These are phyloP conservation scores for Stachybotrys chartarum DNA, from an alignment of 2,329 filamentous ascomycete genomes.

Conservation along the genomic window DNA sequence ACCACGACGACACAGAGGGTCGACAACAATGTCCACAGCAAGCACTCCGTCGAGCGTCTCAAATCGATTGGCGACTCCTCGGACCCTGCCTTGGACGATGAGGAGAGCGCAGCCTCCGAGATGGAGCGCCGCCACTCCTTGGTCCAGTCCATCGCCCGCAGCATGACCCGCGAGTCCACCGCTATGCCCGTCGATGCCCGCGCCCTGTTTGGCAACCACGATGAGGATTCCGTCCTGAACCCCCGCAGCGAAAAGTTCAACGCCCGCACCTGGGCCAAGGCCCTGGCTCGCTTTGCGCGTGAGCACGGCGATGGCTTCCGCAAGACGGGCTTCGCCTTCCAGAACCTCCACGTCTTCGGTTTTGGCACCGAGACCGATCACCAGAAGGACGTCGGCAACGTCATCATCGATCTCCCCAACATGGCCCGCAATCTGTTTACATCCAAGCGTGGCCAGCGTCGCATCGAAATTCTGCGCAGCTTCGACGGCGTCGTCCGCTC, in stretches of 20 bases:
- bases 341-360: conserved; percentile 38
- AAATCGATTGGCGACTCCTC: neutral
- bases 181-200: neutral
- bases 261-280: conserved; percentile 30
- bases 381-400: conserved; percentile 32
- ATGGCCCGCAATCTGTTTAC: conserved; percentile 1
- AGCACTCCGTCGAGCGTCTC: neutral
- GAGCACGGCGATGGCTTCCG: conserved; percentile 18
- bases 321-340: conserved; percentile 30
- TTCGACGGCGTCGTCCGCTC: conserved; percentile 58
- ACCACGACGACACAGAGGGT: neutral
- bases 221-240: conserved; percentile 36
- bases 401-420: conserved; percentile 18
- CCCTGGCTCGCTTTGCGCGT: conserved; percentile 14
- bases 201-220: neutral
- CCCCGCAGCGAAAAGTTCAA: conserved; percentile 42
- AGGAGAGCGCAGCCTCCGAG: neutral
- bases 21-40: neutral
- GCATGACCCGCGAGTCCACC: neutral
- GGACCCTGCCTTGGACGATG: neutral
- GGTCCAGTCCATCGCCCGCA: neutral
- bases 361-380: conserved; percentile 42
- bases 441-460: conserved; percentile 6
- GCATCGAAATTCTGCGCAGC: conserved; percentile 44
- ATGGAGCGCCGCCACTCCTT: neutral